Evolutionary conservation across 2,329 filamentous ascomycete species (phyloP), one percentile per base, ranked within the genome.

Genomic region (Aspergillus cejpii): DNA sequence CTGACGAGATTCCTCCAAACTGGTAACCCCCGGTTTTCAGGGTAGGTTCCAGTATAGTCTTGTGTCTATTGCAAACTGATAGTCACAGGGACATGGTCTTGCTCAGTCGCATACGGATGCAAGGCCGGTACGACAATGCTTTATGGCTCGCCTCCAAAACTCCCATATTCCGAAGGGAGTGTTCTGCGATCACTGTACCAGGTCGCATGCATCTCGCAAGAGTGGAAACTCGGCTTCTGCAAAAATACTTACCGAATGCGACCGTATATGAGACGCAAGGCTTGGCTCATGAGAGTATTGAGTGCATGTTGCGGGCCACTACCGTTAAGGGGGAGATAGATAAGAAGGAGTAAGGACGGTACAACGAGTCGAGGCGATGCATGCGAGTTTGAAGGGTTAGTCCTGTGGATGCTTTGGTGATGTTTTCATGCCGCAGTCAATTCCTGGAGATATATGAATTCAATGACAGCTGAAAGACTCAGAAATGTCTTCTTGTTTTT

Each of bases 1-100:
- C n/a, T n/a, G n/a, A n/a, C n/a, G n/a, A n/a, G n/a, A n/a, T 67
- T 68, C 42, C 46, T 66, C n/a, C 56, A 50, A 39, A 65, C 62
- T 6, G 41, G 44, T 2, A 50, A 50, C 34, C 48, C 44, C n/a
- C 40, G 44, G 26, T 47, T 50, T 19, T 50, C 48, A 37, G 48
- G 48, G 45, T 48, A 28, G 12, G 45, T 37, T 8, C 3, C 24
- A n/a, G n/a, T n/a, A n/a, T n/a, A n/a, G n/a, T n/a, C n/a, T n/a
- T n/a, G n/a, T n/a, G n/a, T n/a, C n/a, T n/a, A n/a, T n/a, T n/a
- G n/a, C n/a, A n/a, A n/a, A n/a, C n/a, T n/a, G n/a, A n/a, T n/a
- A n/a, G n/a, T n/a, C n/a, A 20, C 23, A 44, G 41, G 14, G 44
- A 47, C 26, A 43, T 47, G 40, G 24, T 47, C 5, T 28, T 47